These are phyloP conservation scores for Backusella westeae DNA, from an alignment of 192 early-diverging fungal species.

Conservation along the genomic window DNA sequence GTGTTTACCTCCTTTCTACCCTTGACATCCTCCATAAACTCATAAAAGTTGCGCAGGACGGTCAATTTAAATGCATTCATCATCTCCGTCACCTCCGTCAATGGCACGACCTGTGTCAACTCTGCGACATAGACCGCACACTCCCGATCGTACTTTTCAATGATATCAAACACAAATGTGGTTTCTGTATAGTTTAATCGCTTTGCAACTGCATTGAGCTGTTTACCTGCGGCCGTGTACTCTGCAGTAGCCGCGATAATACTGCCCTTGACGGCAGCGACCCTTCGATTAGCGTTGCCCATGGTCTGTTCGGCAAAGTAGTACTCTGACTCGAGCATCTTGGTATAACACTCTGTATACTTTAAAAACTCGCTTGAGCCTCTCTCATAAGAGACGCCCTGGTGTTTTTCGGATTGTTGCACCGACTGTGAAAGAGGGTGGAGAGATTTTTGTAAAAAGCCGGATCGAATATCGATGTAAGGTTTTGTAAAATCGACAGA, in stretches of 20 bases:
- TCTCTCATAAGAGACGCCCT: slow-evolving; percentile 53
- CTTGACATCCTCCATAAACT: slow-evolving; percentile 71
- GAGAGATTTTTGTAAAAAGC: slow-evolving; percentile 59
- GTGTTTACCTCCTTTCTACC: slow-evolving; percentile 47
- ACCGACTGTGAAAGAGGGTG: slow-evolving; percentile 46
- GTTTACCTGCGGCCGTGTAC: slow-evolving; percentile 51
- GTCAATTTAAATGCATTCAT: slow-evolving; percentile 43
- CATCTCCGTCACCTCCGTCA: slow-evolving; percentile 20
- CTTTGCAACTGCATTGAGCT: slow-evolving; percentile 51
- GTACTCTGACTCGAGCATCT: slow-evolving; percentile 66
- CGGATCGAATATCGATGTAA: slow-evolving; percentile 69
- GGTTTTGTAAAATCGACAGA: slow-evolving; percentile 52
- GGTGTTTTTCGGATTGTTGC: slow-evolving; percentile 47
- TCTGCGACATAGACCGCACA: slow-evolving; percentile 40
- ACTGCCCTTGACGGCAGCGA: slow-evolving; percentile 41
- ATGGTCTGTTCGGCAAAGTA: slow-evolving; percentile 59
- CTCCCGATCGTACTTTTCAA: slow-evolving; percentile 45
- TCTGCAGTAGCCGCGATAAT: slow-evolving; percentile 47
- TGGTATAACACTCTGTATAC: slow-evolving; percentile 55
- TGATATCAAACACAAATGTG: slow-evolving; percentile 69
- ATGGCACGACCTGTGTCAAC: slow-evolving; percentile 36
- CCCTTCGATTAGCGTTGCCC: slow-evolving; percentile 45
- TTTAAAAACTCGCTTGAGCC: slow-evolving; percentile 61
- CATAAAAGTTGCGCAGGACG: slow-evolving; percentile 57
- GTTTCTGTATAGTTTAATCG: slow-evolving; percentile 54